Evolutionary conservation across 331 rosid species (phyloP).

Genomic region (Cydonia oblonga): DNA sequence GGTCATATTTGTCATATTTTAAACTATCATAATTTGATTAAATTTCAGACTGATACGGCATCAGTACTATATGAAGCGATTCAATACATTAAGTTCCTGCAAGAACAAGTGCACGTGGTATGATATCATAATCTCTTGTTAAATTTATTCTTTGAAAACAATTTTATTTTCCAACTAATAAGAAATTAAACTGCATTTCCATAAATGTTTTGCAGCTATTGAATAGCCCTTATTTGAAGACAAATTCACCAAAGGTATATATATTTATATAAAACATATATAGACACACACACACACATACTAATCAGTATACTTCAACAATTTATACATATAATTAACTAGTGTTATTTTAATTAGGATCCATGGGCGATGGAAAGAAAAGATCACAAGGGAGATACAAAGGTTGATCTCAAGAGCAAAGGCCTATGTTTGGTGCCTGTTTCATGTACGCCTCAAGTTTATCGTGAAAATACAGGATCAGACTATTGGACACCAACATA

Average conservation of each 20-base stretch:
- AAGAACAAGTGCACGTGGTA: constrained; percentile 80
- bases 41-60: constrained; percentile 88
- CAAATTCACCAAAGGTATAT: constrained; percentile 56
- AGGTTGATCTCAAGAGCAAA: constrained; percentile 53
- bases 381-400: constrained; percentile 35
- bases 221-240: constrained; percentile 73
- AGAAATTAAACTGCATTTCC: not conserved
- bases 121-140: not conserved
- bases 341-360: constrained; percentile 26
- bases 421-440: constrained; percentile 88
- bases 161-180: not conserved
- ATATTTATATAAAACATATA: too few relatives aligned
- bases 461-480: constrained; percentile 67
- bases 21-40: not conserved
- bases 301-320: too few relatives aligned
- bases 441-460: constrained; percentile 73
- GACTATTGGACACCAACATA: constrained; percentile 90
- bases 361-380: constrained; percentile 69
- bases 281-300: too few relatives aligned
- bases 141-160: not conserved
- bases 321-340: not conserved
- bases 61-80: constrained; percentile 88
- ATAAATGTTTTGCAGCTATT: constrained; percentile 46
- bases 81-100: constrained; percentile 75
- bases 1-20: not conserved